Evolutionary conservation across 768 basidiomycete genomes (phyloP).

Genomic region (Coprinopsis cinerea): DNA sequence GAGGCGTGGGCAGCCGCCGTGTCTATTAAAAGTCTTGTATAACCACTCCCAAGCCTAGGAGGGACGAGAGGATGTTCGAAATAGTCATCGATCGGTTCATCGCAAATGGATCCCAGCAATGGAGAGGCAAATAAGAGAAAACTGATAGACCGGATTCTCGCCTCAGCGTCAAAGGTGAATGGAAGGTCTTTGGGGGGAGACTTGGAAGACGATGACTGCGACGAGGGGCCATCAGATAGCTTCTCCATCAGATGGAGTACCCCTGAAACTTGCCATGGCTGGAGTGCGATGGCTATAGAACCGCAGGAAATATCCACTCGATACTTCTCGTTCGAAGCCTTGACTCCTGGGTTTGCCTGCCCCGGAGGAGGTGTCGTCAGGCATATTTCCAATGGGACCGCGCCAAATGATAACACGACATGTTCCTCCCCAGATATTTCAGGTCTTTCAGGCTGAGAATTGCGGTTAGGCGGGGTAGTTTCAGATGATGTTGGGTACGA

Average conservation of each 20-base stretch:
- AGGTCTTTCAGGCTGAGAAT: too few relatives aligned
- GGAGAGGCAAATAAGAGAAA: conserved; percentile 42
- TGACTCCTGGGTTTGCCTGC: conserved; percentile 9
- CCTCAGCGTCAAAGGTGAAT: neutral
- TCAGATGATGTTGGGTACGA: neutral
- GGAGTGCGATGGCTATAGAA: conserved; percentile 48
- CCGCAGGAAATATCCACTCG: conserved; percentile 41
- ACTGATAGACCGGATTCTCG: conserved; percentile 34
- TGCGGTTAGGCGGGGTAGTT: neutral
- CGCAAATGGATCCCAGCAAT: conserved; percentile 10
- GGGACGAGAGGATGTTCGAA: conserved; percentile 58
- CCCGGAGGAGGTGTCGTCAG: conserved; percentile 41
- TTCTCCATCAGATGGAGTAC: conserved; percentile 37
- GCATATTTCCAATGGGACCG: conserved; percentile 53
- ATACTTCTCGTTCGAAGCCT: conserved; percentile 23
- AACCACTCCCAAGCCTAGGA: conserved; percentile 42
- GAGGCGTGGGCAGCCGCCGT: neutral
- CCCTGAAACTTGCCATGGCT: conserved; percentile 50
- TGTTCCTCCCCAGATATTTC: conserved; percentile 35
- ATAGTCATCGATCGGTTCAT: conserved; percentile 28
- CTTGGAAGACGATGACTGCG: neutral
- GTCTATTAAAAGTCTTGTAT: conserved; percentile 50
- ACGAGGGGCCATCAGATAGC: conserved; percentile 8
- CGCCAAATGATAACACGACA: conserved; percentile 54
- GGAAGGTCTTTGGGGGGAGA: neutral